These are phyloP conservation scores for Trametes polyzona DNA, from an alignment of 1,284 basidiomycete genomes.

Conservation along the genomic window DNA sequence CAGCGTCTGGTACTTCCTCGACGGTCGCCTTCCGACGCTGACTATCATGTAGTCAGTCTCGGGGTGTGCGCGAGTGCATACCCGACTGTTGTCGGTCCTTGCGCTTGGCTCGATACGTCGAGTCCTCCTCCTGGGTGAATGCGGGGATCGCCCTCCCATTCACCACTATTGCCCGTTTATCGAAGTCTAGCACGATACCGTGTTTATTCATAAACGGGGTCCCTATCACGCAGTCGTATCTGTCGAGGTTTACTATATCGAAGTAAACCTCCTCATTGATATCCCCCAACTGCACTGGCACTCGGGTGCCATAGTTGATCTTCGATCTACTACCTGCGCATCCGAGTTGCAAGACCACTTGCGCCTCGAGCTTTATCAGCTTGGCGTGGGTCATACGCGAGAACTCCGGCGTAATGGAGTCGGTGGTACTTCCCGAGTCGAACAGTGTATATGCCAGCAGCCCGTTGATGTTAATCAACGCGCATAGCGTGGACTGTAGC, in stretches of 20 bases:
- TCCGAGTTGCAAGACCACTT: slow-evolving; percentile 29
- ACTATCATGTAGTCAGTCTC: too few species aligned
- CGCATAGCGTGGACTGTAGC: not conserved
- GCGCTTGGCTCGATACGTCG: not conserved
- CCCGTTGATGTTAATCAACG: slow-evolving; percentile 21
- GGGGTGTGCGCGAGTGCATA: too few species aligned
- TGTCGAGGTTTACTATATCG: slow-evolving; percentile 37
- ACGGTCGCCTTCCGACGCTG: too few species aligned
- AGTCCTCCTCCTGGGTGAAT: not conserved
- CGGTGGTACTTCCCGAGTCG: slow-evolving; percentile 30
- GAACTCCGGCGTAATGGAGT: slow-evolving; percentile 29
- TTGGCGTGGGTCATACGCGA: slow-evolving; percentile 9
- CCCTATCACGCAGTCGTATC: slow-evolving; percentile 36
- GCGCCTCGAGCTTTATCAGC: slow-evolving; percentile 26
- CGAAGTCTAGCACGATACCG: slow-evolving; percentile 32
- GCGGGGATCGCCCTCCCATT: not conserved
- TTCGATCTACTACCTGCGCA: slow-evolving; percentile 29
- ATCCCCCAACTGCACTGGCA: not conserved
- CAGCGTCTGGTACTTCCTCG: not conserved
- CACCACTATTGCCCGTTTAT: slow-evolving; percentile 10
- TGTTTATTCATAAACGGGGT: slow-evolving; percentile 34
- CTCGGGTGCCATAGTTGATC: slow-evolving; percentile 26
- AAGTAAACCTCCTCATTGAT: slow-evolving; percentile 18
- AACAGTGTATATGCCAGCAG: slow-evolving; percentile 25
- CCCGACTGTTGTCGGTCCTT: not conserved